Conservation (phyloP, 106 monocot species). For the Platanthera guangdongensis region DNA sequence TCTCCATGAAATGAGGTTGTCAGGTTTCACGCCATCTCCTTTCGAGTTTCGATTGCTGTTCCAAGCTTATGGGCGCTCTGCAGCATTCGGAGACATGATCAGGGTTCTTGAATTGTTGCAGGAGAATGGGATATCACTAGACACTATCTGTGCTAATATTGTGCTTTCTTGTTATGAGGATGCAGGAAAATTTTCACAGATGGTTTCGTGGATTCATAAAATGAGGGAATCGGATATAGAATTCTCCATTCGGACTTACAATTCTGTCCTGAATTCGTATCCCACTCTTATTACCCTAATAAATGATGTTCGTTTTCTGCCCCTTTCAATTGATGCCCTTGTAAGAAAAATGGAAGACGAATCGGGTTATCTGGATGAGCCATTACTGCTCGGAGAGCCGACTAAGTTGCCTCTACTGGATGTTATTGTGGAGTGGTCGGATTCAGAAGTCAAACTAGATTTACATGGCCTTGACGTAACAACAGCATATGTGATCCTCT, state of each 20-base stretch:
- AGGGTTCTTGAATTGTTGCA: conserved; percentile 42
- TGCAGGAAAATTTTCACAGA: conserved; percentile 26
- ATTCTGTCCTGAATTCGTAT: conserved; percentile 55
- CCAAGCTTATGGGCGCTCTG: conserved; percentile 51
- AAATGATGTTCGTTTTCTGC: conserved; percentile 17
- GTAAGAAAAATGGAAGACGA: conserved; percentile 19
- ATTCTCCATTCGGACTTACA: conserved; percentile 45
- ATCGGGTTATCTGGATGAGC: conserved; percentile 15
- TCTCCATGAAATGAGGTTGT: conserved; percentile 32
- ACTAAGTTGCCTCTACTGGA: conserved; percentile 17
- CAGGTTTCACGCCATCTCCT: conserved; percentile 42
- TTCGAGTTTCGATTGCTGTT: conserved; percentile 54
- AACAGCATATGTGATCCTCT: conserved; percentile 48
- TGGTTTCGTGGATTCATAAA: conserved; percentile 44
- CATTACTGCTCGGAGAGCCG: conserved; percentile 31
- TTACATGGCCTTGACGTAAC: conserved; percentile 70
- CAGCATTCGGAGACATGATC: conserved; percentile 43
- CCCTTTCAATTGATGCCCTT: conserved; percentile 30
- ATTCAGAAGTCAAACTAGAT: conserved; percentile 57
- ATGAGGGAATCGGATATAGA: conserved; percentile 32
- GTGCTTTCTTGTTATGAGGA: conserved; percentile 75
- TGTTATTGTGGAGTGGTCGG: conserved; percentile 32
- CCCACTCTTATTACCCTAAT: conserved; percentile 25
- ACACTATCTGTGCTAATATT: conserved; percentile 47
- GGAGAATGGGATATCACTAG: conserved; percentile 29